Evolutionary conservation across 345 rosid species (phyloP).

Genomic region (Lepidium didymum): DNA sequence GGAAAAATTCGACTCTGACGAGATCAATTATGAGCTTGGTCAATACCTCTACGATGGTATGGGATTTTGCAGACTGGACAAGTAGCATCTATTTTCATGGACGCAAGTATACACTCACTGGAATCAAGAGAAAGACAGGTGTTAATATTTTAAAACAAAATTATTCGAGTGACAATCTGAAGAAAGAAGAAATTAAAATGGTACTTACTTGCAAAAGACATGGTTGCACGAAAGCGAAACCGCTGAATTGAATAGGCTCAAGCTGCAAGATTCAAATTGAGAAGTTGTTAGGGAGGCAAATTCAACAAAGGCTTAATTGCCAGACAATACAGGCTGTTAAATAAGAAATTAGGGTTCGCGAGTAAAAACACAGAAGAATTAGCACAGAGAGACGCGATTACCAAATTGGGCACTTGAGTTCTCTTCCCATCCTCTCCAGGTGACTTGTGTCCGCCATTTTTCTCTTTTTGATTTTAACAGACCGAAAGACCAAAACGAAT

Average conservation of each 20-base stretch:
- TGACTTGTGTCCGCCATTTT: conserved; percentile 59
- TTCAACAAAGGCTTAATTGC: not conserved
- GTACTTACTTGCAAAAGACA: conserved; percentile 80
- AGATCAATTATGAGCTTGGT: not conserved
- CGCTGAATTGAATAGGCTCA: conserved; percentile 62
- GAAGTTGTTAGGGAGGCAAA: not conserved
- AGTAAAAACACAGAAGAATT: not conserved
- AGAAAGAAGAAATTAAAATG: not conserved
- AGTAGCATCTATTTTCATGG: conserved; percentile 64
- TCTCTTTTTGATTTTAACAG: conserved; percentile 9
- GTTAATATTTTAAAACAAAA: not conserved
- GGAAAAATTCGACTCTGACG: not conserved
- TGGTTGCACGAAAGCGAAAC: conserved; percentile 79
- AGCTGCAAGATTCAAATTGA: conserved; percentile 38
- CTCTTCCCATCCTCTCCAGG: conserved; percentile 89
- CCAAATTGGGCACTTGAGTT: conserved; percentile 96
- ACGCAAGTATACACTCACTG: conserved; percentile 67
- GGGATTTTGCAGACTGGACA: conserved; percentile 91
- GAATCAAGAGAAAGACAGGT: not conserved
- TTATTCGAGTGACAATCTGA: not conserved
- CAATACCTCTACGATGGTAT: conserved; percentile 60
- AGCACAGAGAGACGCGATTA: conserved; percentile 10
- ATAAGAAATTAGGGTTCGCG: not conserved
- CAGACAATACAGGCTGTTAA: not conserved
- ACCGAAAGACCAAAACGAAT: not conserved